These are phyloP conservation scores for Chalciporus chontae DNA, from an alignment of 768 basidiomycete genomes.

Conservation along the genomic window DNA sequence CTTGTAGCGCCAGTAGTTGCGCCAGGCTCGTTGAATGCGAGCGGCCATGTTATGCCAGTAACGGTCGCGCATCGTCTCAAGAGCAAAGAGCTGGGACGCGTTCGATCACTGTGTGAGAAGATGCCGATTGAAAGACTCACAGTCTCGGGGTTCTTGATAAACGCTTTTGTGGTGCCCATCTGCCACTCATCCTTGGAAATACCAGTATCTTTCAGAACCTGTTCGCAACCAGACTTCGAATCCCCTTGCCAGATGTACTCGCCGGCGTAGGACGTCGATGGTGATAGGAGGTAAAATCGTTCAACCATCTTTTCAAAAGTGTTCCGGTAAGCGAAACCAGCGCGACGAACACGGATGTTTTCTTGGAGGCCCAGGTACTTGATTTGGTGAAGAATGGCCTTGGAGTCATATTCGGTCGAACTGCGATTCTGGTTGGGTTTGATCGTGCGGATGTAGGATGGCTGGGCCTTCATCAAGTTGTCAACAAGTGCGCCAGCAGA, in stretches of 20 bases:
- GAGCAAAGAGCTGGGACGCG: slow-evolving; percentile 78
- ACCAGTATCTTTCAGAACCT: slow-evolving; percentile 91
- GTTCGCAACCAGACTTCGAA: slow-evolving; percentile 84
- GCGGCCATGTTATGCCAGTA: slow-evolving; percentile 99
- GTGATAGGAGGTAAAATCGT: slow-evolving; percentile 93
- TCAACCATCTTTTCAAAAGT: slow-evolving; percentile 99
- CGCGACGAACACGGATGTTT: slow-evolving; percentile 95
- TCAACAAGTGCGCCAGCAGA: slow-evolving; percentile 97
- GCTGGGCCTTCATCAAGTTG: slow-evolving; percentile 95
- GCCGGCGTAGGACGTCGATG: slow-evolving; percentile 94
- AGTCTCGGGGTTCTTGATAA: slow-evolving; percentile 99
- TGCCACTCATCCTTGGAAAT: slow-evolving; percentile 99
- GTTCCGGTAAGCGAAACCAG: slow-evolving; percentile 97
- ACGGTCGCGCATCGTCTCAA: slow-evolving; percentile 97
- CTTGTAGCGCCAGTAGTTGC: slow-evolving; percentile 94
- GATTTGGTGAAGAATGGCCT: slow-evolving; percentile 97
- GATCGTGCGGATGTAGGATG: slow-evolving; percentile 98
- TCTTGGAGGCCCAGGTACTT: slow-evolving; percentile 98
- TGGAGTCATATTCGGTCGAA: slow-evolving; percentile 85
- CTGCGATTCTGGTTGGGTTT: slow-evolving; percentile 98
- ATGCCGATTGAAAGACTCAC: slow-evolving; percentile 39
- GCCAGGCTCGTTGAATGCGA: slow-evolving; percentile 93
- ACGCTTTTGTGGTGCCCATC: slow-evolving; percentile 98
- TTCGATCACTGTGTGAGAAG: background rate
- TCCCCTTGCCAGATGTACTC: slow-evolving; percentile 98